phyloP scores from a whole-genome alignment of 495 filamentous ascomycete species.

The Xylaria acuta region DNA sequence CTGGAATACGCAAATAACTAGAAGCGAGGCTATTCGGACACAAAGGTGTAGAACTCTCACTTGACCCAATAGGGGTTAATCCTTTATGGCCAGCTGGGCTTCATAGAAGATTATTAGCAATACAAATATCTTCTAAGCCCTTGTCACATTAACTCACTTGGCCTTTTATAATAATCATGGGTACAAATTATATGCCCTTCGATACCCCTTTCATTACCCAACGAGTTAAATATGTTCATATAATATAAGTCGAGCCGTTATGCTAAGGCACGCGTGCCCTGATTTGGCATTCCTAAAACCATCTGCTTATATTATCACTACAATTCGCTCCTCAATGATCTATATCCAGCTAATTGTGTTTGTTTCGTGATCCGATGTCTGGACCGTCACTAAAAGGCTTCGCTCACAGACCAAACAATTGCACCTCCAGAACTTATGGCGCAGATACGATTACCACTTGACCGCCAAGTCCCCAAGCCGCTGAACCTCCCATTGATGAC shows the following conservation, averaged over 20 bases:
- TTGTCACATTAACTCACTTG: no score
- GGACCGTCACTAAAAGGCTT: neutral
- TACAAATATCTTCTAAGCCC: no score
- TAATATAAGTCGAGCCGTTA: neutral
- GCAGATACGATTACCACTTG: conserved; percentile 27
- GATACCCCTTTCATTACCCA: no score
- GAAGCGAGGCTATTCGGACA: no score
- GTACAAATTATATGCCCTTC: no score
- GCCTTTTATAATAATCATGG: no score
- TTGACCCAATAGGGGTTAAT: no score
- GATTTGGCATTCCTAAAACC: neutral
- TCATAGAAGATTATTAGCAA: no score
- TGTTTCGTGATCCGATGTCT: neutral
- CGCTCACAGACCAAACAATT: conserved; percentile 23
- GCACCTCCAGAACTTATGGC: conserved; percentile 27
- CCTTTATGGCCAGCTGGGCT: no score
- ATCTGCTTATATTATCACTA: neutral
- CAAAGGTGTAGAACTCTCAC: no score
- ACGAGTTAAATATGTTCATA: no score
- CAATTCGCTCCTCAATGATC: neutral
- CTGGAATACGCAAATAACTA: no score
- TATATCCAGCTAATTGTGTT: neutral
- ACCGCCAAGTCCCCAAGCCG: conserved; percentile 27
- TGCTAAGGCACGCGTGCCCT: neutral
- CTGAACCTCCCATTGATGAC: conserved; percentile 17